Conservation (phyloP, 495 filamentous ascomycete genomes). For the Lindgomyces ingoldianus region DNA sequence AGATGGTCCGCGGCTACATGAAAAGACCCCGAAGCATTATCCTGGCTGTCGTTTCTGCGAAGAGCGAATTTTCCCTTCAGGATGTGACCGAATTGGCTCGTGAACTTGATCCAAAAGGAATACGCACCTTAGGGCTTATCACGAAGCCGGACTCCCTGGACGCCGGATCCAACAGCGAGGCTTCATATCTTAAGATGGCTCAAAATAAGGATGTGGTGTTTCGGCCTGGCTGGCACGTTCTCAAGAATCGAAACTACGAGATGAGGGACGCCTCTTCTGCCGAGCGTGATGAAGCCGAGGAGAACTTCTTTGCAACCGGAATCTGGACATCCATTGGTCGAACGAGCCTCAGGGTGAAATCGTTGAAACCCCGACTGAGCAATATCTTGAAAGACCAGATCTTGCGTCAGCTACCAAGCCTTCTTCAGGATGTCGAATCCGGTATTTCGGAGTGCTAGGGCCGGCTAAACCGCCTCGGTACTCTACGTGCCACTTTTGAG, state of each 20-base stretch:
- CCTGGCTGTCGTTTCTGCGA: conserved; percentile 40
- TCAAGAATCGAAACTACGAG: conserved; percentile 37
- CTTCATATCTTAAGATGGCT: conserved; percentile 29
- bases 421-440: conserved; percentile 52
- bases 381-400: conserved; percentile 60
- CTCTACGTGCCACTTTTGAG: conserved; percentile 1
- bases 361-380: conserved; percentile 56
- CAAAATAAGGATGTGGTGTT: conserved; percentile 34
- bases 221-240: conserved; percentile 41
- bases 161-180: conserved; percentile 36
- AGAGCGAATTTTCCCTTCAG: conserved; percentile 42
- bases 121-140: conserved; percentile 42
- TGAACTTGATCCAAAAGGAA: conserved; percentile 31
- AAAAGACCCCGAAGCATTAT: conserved; percentile 38
- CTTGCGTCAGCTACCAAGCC: conserved; percentile 54
- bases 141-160: conserved; percentile 43
- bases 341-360: conserved; percentile 51
- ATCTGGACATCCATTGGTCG: conserved; percentile 50
- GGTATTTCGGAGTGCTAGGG: neutral
- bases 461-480: conserved; percentile 6
- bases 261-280: conserved; percentile 13
- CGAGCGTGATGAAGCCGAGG: conserved; percentile 46
- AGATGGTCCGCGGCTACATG: conserved; percentile 36
- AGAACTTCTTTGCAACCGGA: conserved; percentile 52
- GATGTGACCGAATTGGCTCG: conserved; percentile 31